Base-by-base conservation (phyloP, 345 rosid species). In the Clarkia xantiana region DNA sequence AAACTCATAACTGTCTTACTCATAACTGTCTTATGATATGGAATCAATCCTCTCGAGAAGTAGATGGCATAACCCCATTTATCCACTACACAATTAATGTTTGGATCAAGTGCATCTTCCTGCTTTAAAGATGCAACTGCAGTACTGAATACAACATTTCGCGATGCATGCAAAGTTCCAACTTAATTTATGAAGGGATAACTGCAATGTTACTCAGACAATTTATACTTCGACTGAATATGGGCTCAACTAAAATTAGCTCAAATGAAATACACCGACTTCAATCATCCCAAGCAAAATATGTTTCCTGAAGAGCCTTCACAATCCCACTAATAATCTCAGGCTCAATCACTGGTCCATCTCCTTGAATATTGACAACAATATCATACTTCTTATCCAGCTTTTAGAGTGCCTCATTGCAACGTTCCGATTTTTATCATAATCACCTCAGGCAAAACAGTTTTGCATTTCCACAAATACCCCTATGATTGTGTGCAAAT, bases 71-170 rank as follows among this genome's bases (percentile, higher is more conserved):
- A 91, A 48, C 89, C 98, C 47, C 38, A 73, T 57, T 76, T 84
- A 61, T 91, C 80, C 41, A 84, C 79, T 11, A 91, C 77, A 53
- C 94, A 91, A 70, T 91, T 86, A 63, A 91, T 96, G 50, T 91
- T 91, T 25, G 90, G 80, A 71, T 91, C 96, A 63, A 76, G 70
- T 13, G 85, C 94, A 70, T 91, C 94, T 69, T 91, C 96, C 47
- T 83, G 85, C 62, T 73, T 84, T 67, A 91, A 69, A 10, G 89
- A 69, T 29, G 96, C 79, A 54, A 76, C 98, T 1, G 96, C 94
- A 62, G 96, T 86, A 73, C 98, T 91, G 71, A 91, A 86, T 64
- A 91, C 98, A 17, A 94, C 96, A 81, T 91, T 87, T 14, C 93
- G 96, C 18, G 96, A 70, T 50, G 65, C 79, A 94, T 91, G 66